Base-by-base conservation (phyloP, 2,329 filamentous ascomycete genomes). In the Curvularia sp. region DNA sequence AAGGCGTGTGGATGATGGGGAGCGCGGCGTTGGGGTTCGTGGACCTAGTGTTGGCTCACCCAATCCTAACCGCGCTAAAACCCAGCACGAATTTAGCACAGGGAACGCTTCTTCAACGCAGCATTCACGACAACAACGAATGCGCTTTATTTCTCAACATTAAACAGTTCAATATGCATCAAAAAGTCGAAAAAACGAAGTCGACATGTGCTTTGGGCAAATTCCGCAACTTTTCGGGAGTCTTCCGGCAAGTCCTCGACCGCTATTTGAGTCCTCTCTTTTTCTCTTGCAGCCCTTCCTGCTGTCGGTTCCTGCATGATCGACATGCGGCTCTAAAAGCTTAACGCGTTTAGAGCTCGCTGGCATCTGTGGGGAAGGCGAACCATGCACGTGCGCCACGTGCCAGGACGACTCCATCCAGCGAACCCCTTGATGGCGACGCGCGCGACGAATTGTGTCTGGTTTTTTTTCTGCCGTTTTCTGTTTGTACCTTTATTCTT, bases 261-360 rank as follows among this genome's bases (percentile, higher is more conserved):
- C 18, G 42, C 55, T 57, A 47, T 68, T 65, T 50, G 33, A 62
- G 26, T 53, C 50, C 56, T 63, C 59, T 57, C 58, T 54, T 55
- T 55, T 49, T 41, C 35, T 61, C 48, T 62, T 59, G 55, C 52
- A 61, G 53, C 62, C 57, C 63, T 67, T 63, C 62, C 67, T 70
- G 71, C 66, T 60, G 64, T 60, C 64, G 66, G 73, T 74, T 56
- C 53, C 57, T 56, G 57, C 72, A 62, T 73, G 72, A 71, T 68
- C 73, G 71, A 68, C 55, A 67, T 74, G 72, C 69, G 72, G 71
- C 72, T 75, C 62, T 68, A 74, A 74, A 73, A 70, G 72, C 74
- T 75, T 73, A 69, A 67, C 35, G 61, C 55, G 50, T 55, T 63
- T 70, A 65, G 62, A 63, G 58, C 55, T 66, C 58, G 62, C 61